These are phyloP conservation scores for Citrus medica DNA, from an alignment of 345 rosid species.

Conservation along the genomic window DNA sequence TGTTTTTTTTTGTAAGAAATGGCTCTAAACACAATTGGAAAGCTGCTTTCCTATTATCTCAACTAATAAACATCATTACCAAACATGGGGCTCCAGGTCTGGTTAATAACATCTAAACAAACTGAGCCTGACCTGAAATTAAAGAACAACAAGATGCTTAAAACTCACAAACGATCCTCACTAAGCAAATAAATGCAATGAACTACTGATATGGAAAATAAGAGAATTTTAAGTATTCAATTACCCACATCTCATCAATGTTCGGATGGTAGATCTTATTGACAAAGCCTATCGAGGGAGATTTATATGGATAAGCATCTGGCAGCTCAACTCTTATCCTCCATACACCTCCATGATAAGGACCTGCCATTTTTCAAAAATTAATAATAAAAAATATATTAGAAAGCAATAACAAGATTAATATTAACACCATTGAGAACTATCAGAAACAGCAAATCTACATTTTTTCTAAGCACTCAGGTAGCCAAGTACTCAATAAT, in stretches of 20 bases:
- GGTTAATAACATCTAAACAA: slow-evolving; percentile 89
- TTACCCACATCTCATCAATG: slow-evolving; percentile 62
- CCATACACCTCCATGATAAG: slow-evolving; percentile 89
- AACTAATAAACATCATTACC: slow-evolving; percentile 31
- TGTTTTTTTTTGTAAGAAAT: slow-evolving; percentile 10
- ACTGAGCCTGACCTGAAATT: slow-evolving; percentile 65
- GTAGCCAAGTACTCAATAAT: neutral
- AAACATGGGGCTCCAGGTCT: slow-evolving; percentile 73
- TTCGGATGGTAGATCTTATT: slow-evolving; percentile 88
- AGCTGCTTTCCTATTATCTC: neutral
- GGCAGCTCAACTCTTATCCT: slow-evolving; percentile 88
- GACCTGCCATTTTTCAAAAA: slow-evolving; percentile 50
- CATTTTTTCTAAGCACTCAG: neutral
- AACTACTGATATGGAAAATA: neutral
- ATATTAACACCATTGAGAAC: slow-evolving; percentile 6
- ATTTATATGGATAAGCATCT: slow-evolving; percentile 84
- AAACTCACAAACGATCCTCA: slow-evolving; percentile 1
- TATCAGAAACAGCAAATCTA: slow-evolving; percentile 15
- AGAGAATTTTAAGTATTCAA: neutral
- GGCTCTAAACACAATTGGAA: neutral
- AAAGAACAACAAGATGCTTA: neutral
- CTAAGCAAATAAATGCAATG: slow-evolving; percentile 5
- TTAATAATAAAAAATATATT: neutral
- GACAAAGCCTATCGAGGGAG: slow-evolving; percentile 54
- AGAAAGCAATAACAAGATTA: neutral